phyloP scores from a whole-genome alignment of 345 rosid species.

The Salix purpurea region DNA sequence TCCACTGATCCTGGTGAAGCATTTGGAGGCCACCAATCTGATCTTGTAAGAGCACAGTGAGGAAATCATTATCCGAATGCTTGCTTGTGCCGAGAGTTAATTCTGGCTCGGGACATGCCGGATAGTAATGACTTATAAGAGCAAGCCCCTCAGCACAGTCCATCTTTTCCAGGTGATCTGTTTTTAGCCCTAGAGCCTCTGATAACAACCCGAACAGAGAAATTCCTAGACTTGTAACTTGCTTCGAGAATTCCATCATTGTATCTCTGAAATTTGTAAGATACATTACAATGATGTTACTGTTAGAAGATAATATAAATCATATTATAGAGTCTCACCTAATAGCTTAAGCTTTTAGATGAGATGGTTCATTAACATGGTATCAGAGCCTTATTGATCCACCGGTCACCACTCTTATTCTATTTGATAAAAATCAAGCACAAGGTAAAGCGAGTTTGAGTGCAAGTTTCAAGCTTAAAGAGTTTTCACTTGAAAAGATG shows the following conservation, averaged over 20 bases:
- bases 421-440: no score
- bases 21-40: slow-evolving; percentile 25
- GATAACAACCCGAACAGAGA: slow-evolving; percentile 11
- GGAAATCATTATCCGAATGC: slow-evolving; percentile 15
- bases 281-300: neutral
- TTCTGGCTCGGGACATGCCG: slow-evolving; percentile 12
- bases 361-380: no score
- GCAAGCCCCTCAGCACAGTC: slow-evolving; percentile 15
- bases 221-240: neutral
- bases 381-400: no score
- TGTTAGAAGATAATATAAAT: no score
- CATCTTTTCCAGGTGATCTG: slow-evolving; percentile 13
- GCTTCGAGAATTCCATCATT: slow-evolving; percentile 12
- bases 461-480: no score
- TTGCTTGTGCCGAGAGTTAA: slow-evolving; percentile 8
- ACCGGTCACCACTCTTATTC: no score
- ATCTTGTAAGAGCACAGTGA: slow-evolving; percentile 23
- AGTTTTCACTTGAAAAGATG: fast-evolving
- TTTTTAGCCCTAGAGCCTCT: slow-evolving; percentile 13
- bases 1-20: slow-evolving; percentile 17
- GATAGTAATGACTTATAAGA: slow-evolving; percentile 11
- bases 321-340: fast-evolving
- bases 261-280: slow-evolving; percentile 4
- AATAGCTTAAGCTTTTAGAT: no score
- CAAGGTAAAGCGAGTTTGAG: no score